These are phyloP conservation scores for Kazachstania taianensis DNA, from an alignment of 805 yeast species.

Conservation along the genomic window DNA sequence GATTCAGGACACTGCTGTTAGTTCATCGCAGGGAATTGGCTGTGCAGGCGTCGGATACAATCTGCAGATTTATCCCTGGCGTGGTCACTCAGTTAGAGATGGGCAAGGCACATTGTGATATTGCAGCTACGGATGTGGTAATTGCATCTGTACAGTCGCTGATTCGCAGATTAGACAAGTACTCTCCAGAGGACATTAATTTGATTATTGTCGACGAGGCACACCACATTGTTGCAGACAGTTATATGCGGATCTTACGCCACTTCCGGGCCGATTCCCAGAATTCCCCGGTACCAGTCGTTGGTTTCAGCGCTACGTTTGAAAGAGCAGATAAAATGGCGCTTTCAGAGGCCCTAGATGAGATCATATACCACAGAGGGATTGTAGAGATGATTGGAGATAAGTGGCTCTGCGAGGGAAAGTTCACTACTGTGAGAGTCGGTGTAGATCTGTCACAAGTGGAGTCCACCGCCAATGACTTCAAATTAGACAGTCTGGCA, in stretches of 20 bases:
- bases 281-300: constrained; percentile 40
- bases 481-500: constrained; percentile 41
- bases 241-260: constrained; percentile 49
- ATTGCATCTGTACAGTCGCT: constrained; percentile 73
- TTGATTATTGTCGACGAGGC: constrained; percentile 83
- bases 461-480: constrained; percentile 43
- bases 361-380: constrained; percentile 60
- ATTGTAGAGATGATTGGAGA: constrained; percentile 56
- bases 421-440: constrained; percentile 48
- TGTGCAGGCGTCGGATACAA: constrained; percentile 50
- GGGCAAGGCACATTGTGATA: constrained; percentile 36
- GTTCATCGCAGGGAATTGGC: constrained; percentile 80
- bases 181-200: constrained; percentile 46
- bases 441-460: constrained; percentile 36
- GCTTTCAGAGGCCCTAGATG: constrained; percentile 52
- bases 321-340: constrained; percentile 63
- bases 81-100: constrained; percentile 56
- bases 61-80: constrained; percentile 39
- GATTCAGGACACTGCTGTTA: constrained; percentile 39
- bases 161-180: constrained; percentile 37
- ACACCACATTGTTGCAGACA: constrained; percentile 73
- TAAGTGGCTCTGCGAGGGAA: constrained; percentile 61
- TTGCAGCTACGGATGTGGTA: constrained; percentile 44
- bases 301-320: constrained; percentile 87
- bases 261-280: constrained; percentile 43